Evolutionary conservation across 306 rosid genomes (phyloP).

Genomic region (Ammopiptanthus mongolicus): DNA sequence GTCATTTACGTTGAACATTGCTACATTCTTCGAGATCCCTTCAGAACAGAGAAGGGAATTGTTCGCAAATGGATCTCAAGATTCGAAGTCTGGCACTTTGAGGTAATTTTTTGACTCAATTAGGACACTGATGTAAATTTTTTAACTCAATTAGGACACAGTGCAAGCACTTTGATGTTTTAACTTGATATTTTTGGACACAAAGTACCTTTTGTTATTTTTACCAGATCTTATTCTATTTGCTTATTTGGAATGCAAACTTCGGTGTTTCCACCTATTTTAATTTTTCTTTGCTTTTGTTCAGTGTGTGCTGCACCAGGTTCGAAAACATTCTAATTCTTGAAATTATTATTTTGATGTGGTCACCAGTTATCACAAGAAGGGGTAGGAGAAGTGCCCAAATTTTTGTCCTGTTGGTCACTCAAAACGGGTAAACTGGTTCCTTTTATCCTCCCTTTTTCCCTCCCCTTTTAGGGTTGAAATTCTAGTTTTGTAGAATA

Average conservation of each 20-base stretch:
- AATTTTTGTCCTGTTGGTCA: conserved; percentile 11
- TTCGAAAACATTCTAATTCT: conserved; percentile 97
- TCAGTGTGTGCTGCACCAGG: conserved; percentile 99
- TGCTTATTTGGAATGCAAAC: conserved; percentile 15
- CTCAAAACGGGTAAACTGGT: conserved; percentile 22
- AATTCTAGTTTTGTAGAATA: neutral
- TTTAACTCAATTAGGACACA: too few relatives aligned
- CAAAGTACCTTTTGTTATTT: conserved; percentile 14
- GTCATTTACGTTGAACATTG: too few relatives aligned
- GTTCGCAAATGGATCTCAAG: conserved; percentile 98
- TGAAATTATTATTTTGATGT: too few relatives aligned
- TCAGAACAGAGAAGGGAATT: conserved; percentile 80
- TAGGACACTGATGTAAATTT: too few relatives aligned
- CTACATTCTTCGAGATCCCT: conserved; percentile 90
- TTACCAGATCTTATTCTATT: neutral
- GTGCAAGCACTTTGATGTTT: too few relatives aligned
- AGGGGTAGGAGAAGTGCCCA: conserved; percentile 17
- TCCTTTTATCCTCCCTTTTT: neutral
- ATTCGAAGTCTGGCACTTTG: conserved; percentile 99
- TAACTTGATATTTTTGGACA: too few relatives aligned
- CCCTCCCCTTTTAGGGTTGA: neutral
- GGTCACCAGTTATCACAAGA: too few relatives aligned
- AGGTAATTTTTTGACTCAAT: too few relatives aligned
- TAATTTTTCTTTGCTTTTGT: conserved; percentile 4
- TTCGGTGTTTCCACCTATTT: conserved; percentile 15